Conservation (phyloP, 805 yeast species). For the Saturnispora galanensis region DNA sequence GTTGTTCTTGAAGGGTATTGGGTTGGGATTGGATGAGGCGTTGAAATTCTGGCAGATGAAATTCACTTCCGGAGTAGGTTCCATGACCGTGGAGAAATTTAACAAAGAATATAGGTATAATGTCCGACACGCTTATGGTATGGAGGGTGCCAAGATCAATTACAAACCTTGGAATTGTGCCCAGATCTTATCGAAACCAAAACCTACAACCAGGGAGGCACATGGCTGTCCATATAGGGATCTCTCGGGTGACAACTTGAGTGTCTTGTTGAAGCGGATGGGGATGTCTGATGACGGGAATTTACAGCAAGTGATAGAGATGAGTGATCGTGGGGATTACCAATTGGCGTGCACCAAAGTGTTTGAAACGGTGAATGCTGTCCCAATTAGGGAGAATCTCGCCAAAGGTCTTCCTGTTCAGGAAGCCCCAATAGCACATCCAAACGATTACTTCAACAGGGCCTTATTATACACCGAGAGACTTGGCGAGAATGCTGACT, state of each 20-base stretch:
- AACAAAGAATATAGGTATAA: constrained; percentile 84
- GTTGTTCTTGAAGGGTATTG: constrained; percentile 81
- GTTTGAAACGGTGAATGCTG: constrained; percentile 60
- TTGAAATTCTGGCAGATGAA: constrained; percentile 72
- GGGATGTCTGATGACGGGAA: constrained; percentile 50
- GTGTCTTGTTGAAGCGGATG: constrained; percentile 45
- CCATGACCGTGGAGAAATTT: constrained; percentile 62
- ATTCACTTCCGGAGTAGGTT: constrained; percentile 42
- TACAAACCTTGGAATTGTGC: constrained; percentile 83
- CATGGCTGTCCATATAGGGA: constrained; percentile 95
- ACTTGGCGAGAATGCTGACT: constrained; percentile 1
- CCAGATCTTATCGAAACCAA: constrained; percentile 61
- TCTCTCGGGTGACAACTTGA: constrained; percentile 53
- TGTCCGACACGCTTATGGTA: constrained; percentile 81
- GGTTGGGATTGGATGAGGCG: constrained; percentile 81
- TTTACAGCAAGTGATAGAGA: constrained; percentile 51
- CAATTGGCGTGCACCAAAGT: constrained; percentile 86
- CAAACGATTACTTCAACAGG: constrained; percentile 79
- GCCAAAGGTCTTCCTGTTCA: constrained; percentile 36
- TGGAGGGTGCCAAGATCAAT: constrained; percentile 81
- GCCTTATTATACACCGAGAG: constrained; percentile 46
- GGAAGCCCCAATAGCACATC: constrained; percentile 65
- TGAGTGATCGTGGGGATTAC: constrained; percentile 58
- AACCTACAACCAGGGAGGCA: constrained; percentile 54
- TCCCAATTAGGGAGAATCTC: constrained; percentile 28